A percentile compares a stretch with the other conserved stretches of the same genome.
phyloP scores from a whole-genome alignment of 148 eudicot genomes.

The Chenopodium berlandieri region DNA sequence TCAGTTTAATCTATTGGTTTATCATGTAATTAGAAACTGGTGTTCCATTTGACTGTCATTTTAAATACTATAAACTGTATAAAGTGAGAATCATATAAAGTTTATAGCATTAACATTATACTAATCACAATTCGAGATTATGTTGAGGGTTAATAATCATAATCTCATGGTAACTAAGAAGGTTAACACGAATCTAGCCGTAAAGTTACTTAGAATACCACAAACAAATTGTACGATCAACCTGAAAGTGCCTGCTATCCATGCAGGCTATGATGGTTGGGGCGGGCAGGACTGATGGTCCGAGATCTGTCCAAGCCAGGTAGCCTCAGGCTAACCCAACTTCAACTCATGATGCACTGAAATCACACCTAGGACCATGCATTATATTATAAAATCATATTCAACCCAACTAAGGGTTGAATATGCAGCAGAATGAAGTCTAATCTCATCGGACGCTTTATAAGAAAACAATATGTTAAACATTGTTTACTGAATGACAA shows the following conservation, averaged over 20 bases:
- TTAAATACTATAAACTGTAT: background rate
- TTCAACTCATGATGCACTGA: background rate
- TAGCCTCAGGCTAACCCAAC: too few relatives aligned
- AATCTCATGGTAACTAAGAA: background rate
- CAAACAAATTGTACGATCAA: too few relatives aligned
- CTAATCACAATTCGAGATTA: background rate
- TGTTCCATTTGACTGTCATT: slow-evolving; percentile 8
- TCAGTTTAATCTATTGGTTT: background rate
- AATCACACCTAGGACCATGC: background rate
- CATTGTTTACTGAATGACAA: background rate
- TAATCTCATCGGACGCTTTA: background rate
- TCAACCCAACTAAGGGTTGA: background rate
- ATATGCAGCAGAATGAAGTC: background rate
- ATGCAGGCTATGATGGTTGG: too few relatives aligned
- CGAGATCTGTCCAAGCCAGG: too few relatives aligned
- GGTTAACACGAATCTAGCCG: background rate
- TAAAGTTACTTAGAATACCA: background rate
- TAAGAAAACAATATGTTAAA: background rate
- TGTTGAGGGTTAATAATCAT: background rate
- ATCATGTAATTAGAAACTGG: background rate
- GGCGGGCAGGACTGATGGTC: too few relatives aligned
- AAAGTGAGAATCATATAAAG: slow-evolving; percentile 7
- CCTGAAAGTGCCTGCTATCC: background rate
- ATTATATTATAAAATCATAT: too few relatives aligned
- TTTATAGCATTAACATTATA: background rate